phyloP scores from a whole-genome alignment of 2,329 filamentous ascomycete species.

The Exophiala oligosperma region DNA sequence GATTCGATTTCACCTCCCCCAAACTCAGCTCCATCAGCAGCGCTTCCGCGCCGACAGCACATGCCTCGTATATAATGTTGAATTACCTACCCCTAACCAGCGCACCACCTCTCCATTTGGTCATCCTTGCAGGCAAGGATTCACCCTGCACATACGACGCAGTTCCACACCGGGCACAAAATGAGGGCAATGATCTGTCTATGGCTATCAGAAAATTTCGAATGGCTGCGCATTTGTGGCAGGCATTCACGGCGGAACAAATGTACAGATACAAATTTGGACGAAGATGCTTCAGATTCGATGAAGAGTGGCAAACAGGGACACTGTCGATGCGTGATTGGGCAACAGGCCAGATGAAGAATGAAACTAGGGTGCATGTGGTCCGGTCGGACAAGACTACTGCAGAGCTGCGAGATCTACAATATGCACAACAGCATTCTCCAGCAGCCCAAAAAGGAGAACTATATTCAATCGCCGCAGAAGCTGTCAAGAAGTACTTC shows the following conservation, averaged over 20 bases:
- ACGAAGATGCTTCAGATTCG: conserved; percentile 81
- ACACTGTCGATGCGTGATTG: conserved; percentile 75
- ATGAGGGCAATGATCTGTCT: conserved; percentile 79
- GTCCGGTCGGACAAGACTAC: conserved; percentile 82
- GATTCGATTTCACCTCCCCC: conserved; percentile 83
- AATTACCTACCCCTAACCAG: conserved; percentile 82
- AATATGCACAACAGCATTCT: conserved; percentile 75
- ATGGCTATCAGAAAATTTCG: conserved; percentile 85
- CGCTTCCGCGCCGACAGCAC: conserved; percentile 64
- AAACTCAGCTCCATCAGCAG: conserved; percentile 69
- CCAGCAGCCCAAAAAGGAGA: conserved; percentile 69
- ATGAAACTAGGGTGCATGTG: conserved; percentile 86
- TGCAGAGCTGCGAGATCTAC: conserved; percentile 75
- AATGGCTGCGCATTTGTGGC: conserved; percentile 95
- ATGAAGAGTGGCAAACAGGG: conserved; percentile 91
- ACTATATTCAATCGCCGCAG: conserved; percentile 73
- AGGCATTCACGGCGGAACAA: conserved; percentile 94
- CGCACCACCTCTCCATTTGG: conserved; percentile 82
- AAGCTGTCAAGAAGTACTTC: conserved; percentile 79
- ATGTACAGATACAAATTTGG: conserved; percentile 90
- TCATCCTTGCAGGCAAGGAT: conserved; percentile 83
- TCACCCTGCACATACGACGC: conserved; percentile 85
- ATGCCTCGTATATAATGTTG: conserved; percentile 77
- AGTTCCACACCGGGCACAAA: conserved; percentile 69
- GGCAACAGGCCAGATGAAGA: conserved; percentile 72